A percentile compares a stretch with the other conserved stretches of the same genome.
These are phyloP conservation scores for Trichopus zeylanicus DNA, from an alignment of 116 monocot genomes.

Conservation along the genomic window DNA sequence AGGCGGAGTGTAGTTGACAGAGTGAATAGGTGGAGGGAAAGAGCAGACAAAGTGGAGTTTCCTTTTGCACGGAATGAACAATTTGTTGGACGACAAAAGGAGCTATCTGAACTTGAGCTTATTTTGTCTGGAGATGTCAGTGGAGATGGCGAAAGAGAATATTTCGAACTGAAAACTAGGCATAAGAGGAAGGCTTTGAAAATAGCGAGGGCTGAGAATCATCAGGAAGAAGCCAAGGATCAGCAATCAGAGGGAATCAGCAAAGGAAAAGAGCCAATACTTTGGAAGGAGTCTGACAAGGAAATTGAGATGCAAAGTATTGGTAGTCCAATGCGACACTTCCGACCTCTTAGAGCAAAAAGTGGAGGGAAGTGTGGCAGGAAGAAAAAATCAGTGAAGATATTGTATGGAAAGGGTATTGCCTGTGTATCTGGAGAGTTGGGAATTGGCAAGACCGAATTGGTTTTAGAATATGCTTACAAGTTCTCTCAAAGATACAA, in stretches of 20 bases:
- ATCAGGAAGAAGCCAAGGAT: too few relatives aligned
- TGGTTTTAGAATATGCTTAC: slow-evolving; percentile 11
- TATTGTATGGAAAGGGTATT: not conserved
- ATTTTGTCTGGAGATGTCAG: slow-evolving; percentile 33
- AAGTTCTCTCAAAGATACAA: slow-evolving; percentile 13
- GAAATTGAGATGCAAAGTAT: too few relatives aligned
- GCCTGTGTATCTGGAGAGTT: slow-evolving; percentile 6
- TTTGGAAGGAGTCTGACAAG: too few relatives aligned
- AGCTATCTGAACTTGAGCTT: slow-evolving; percentile 45
- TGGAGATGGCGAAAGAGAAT: slow-evolving; percentile 5
- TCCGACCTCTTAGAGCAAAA: too few relatives aligned
- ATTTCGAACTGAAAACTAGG: not conserved
- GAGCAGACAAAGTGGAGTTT: slow-evolving; percentile 46
- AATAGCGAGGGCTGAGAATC: too few relatives aligned
- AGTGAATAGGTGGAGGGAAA: slow-evolving; percentile 74
- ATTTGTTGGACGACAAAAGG: slow-evolving; percentile 33
- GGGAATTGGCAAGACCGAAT: slow-evolving; percentile 15
- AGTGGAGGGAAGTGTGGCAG: not conserved
- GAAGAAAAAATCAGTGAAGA: not conserved
- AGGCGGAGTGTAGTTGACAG: slow-evolving; percentile 79
- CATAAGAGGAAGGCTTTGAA: not conserved
- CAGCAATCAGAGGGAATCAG: not conserved
- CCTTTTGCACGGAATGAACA: slow-evolving; percentile 37
- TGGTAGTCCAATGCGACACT: too few relatives aligned
- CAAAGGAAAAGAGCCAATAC: not conserved